Evolutionary conservation across 2,329 filamentous ascomycete genomes (phyloP).

Genomic region (Pseudopithomyces maydicus): DNA sequence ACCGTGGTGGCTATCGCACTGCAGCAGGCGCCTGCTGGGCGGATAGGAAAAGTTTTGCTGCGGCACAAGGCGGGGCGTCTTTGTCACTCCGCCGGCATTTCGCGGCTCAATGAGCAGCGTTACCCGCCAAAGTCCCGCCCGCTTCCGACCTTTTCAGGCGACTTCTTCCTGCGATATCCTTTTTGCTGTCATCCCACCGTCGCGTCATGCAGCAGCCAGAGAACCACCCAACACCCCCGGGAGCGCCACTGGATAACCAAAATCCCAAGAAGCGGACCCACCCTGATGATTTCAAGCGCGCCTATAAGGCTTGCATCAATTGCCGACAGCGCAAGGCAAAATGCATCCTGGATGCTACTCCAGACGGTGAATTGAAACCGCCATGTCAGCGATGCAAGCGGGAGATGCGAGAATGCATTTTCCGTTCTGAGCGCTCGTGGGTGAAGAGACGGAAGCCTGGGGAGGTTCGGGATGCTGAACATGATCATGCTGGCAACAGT

Average conservation of each 20-base stretch:
- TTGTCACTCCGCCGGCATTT: constrained; percentile 8
- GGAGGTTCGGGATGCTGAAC: constrained; percentile 29
- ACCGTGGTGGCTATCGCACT: no score
- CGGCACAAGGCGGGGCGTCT: neutral
- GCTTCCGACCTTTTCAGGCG: constrained; percentile 5
- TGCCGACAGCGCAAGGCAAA: constrained; percentile 60
- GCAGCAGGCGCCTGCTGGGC: neutral
- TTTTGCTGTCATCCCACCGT: constrained; percentile 7
- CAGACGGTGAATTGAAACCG: constrained; percentile 44
- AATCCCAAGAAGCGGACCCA: constrained; percentile 37
- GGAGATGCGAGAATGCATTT: constrained; percentile 57
- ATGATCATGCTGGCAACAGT: constrained; percentile 12
- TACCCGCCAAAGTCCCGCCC: constrained; percentile 4
- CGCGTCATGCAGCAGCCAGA: constrained; percentile 11
- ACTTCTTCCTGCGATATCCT: constrained; percentile 15
- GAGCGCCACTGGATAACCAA: neutral
- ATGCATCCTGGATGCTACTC: constrained; percentile 54
- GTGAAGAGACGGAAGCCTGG: constrained; percentile 44
- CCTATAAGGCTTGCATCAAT: constrained; percentile 60
- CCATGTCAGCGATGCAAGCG: constrained; percentile 57
- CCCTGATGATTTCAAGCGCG: constrained; percentile 55
- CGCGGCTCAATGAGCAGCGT: constrained; percentile 1
- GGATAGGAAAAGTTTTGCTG: neutral
- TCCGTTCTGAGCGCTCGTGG: constrained; percentile 47
- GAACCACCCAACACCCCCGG: neutral